Evolutionary conservation across 78 protist species (phyloP), one percentile per base, ranked within the genome.

Genomic region (Cavenderia fasciculata): DNA sequence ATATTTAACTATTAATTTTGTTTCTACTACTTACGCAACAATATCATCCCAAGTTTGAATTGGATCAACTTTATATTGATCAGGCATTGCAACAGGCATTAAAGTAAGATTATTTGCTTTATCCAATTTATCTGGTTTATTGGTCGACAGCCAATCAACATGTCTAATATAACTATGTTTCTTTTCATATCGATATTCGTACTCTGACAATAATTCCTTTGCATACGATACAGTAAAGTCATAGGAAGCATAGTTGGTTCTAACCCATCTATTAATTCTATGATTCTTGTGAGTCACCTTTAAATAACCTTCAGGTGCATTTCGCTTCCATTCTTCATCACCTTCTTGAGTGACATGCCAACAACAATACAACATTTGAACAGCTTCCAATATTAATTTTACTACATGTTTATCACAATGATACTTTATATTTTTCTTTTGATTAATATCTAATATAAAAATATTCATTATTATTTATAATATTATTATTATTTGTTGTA

Each of bases 341-440:
- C 44, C n/a, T 5, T 33, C 71, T 23, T 57, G 57, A 25, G 23
- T 27, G 8, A 74, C 43, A 57, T 74, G 85, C 68, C 70, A 74
- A 3, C 33, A 51, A 21, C 46, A 38, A 57, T 74, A 74, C 16
- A 74, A 31, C 10, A 74, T 33, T 43, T 74, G 85, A 25, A 66
- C 59, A 21, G 85, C 85, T 44, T 74, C 85, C 11, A 74, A 57
- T 18, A 74, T 74, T 25, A 74, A 57, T 43, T 74, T 74, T 16
- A 74, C 85, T 18, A 74, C 85, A 59, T 74, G 85, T 34, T 74
- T 74, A 74, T 74, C 70, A 43, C 69, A 59, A 57, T 74, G 85
- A 74, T 59, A 74, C 40, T 70, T 54, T 27, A 66, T 70, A 18
- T 7, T 31, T n/a, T 61, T 57, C 4, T 61, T 43, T 16, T 56